phyloP scores from a whole-genome alignment of 1,139 yeast species.

The Candida frijolesensis region DNA sequence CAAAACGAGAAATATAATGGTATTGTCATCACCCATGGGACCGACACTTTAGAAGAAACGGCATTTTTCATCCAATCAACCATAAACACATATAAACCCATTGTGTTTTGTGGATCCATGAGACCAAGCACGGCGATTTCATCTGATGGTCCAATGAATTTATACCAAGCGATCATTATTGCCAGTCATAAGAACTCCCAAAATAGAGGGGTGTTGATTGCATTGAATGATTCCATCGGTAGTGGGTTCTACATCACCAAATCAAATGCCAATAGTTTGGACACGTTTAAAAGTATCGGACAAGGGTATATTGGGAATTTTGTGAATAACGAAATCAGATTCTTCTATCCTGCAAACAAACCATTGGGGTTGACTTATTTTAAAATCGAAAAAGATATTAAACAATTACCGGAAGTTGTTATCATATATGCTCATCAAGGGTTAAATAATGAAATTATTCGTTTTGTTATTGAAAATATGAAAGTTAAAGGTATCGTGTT shows the following conservation, averaged over 20 bases:
- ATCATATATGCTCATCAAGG: slow-evolving; percentile 66
- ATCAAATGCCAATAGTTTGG: slow-evolving; percentile 68
- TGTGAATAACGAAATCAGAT: slow-evolving; percentile 65
- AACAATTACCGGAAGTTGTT: slow-evolving; percentile 47
- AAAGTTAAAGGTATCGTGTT: slow-evolving; percentile 56
- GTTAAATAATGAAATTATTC: slow-evolving; percentile 49
- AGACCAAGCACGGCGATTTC: slow-evolving; percentile 71
- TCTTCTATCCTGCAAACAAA: slow-evolving; percentile 62
- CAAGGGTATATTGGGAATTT: slow-evolving; percentile 73
- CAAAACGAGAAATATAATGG: slow-evolving; percentile 45
- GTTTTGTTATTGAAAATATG: slow-evolving; percentile 44
- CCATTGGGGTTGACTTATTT: slow-evolving; percentile 56
- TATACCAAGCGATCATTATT: slow-evolving; percentile 68
- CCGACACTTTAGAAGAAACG: slow-evolving; percentile 73
- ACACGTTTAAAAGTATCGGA: slow-evolving; percentile 67
- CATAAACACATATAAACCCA: slow-evolving; percentile 57
- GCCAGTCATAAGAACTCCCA: slow-evolving; percentile 54
- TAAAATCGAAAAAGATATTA: slow-evolving; percentile 20
- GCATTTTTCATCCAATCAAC: slow-evolving; percentile 68
- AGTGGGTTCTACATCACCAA: slow-evolving; percentile 72
- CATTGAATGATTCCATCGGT: slow-evolving; percentile 67
- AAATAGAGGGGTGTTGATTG: slow-evolving; percentile 64
- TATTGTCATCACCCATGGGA: slow-evolving; percentile 71
- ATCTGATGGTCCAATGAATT: slow-evolving; percentile 73
- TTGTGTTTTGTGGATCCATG: slow-evolving; percentile 73